Conservation (phyloP, 1,139 yeast species). For the Candida mesenterica region DNA sequence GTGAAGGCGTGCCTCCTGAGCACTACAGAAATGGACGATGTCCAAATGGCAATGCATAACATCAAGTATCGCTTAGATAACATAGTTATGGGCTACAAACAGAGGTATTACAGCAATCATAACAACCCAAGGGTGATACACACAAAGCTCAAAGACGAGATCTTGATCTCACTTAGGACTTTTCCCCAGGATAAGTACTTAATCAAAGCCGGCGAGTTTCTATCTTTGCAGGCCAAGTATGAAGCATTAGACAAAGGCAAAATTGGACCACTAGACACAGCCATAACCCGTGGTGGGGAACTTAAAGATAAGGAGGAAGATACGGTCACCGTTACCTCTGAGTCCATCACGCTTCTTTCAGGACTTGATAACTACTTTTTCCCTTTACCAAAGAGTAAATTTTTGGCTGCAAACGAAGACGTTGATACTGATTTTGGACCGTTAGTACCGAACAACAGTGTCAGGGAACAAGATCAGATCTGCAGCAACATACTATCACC, state of each 20-base stretch:
- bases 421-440: constrained; percentile 1
- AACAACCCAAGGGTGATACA: constrained; percentile 24
- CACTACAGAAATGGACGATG: neutral
- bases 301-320: neutral
- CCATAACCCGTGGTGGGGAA: too few species aligned
- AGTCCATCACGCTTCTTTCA: neutral
- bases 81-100: constrained; percentile 16
- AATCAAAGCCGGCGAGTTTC: constrained; percentile 19
- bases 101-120: constrained; percentile 20
- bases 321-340: neutral
- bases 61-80: constrained; percentile 12
- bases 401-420: neutral
- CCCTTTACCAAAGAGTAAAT: constrained; percentile 2
- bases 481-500: neutral
- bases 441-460: neutral
- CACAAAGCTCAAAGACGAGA: constrained; percentile 17
- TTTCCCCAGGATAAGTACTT: constrained; percentile 19
- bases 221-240: constrained; percentile 9
- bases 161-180: constrained; percentile 20
- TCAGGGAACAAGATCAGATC: too few species aligned
- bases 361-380: constrained; percentile 2
- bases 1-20: too few species aligned
- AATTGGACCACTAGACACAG: too few species aligned
- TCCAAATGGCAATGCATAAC: constrained; percentile 8
- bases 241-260: too few species aligned